phyloP scores from a whole-genome alignment of 129 eudicot species.

The Escallonia rubra region DNA sequence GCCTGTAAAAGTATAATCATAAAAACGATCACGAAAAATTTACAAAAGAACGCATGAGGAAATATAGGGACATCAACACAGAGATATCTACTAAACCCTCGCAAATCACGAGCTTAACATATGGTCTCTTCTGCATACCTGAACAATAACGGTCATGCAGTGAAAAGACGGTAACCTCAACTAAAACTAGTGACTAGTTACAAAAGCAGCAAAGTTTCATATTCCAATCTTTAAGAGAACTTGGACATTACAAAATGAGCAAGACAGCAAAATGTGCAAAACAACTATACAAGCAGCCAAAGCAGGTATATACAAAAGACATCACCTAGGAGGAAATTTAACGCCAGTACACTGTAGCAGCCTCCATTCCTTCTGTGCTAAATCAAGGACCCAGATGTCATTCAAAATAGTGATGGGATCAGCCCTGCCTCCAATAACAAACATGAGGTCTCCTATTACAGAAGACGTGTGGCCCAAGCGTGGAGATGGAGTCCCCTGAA shows the following conservation, averaged over 20 bases:
- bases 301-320: not conserved
- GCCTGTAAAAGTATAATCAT: slow-evolving; percentile 42
- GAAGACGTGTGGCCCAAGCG: slow-evolving; percentile 91
- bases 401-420: slow-evolving; percentile 79
- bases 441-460: slow-evolving; percentile 52
- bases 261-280: not conserved
- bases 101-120: too few species aligned
- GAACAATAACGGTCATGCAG: not conserved
- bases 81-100: not conserved
- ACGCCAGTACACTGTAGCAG: slow-evolving; percentile 51
- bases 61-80: not conserved
- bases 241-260: not conserved
- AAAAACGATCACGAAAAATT: not conserved
- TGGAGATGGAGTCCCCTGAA: slow-evolving; percentile 53
- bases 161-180: not conserved
- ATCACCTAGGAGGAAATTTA: slow-evolving; percentile 75
- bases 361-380: slow-evolving; percentile 48
- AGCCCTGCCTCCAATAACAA: slow-evolving; percentile 93
- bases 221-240: not conserved
- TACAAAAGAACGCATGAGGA: not conserved
- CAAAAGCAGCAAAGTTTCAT: not conserved
- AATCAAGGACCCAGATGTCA: slow-evolving; percentile 73
- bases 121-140: not conserved
- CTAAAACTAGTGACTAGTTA: not conserved
- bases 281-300: not conserved